These are phyloP conservation scores for Murraya paniculata DNA, from an alignment of 345 rosid species.

Conservation along the genomic window DNA sequence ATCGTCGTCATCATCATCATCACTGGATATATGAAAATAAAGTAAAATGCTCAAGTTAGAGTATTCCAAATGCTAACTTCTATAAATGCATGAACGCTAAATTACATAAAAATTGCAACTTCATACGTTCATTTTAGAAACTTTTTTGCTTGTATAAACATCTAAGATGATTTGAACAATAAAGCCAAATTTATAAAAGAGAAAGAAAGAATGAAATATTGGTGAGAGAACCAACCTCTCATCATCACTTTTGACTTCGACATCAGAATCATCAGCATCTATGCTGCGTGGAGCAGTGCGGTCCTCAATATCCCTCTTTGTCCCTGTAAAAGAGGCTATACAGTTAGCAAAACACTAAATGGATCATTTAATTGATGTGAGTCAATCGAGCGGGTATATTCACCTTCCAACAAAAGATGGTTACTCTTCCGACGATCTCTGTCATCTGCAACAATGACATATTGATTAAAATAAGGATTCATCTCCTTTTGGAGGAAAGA, in stretches of 20 bases:
- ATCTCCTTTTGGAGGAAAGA: no score
- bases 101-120: background rate
- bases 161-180: background rate
- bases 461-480: background rate
- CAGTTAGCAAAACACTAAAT: slow-evolving; percentile 24
- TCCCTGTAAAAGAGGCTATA: slow-evolving; percentile 35
- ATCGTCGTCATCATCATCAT: slow-evolving; percentile 55
- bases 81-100: background rate
- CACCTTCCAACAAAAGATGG: slow-evolving; percentile 82
- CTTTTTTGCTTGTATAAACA: background rate
- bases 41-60: background rate
- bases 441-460: slow-evolving; percentile 55
- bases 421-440: slow-evolving; percentile 79
- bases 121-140: background rate
- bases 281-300: slow-evolving; percentile 74
- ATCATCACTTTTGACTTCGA: slow-evolving; percentile 61
- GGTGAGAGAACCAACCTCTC: slow-evolving; percentile 46
- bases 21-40: slow-evolving; percentile 22
- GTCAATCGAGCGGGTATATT: background rate
- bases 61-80: background rate
- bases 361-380: slow-evolving; percentile 1
- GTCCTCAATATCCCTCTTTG: slow-evolving; percentile 77
- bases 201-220: background rate
- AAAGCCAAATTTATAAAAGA: background rate
- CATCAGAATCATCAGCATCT: slow-evolving; percentile 99